These are phyloP conservation scores for Pyricularia sp. DNA, from an alignment of 2,329 filamentous ascomycete genomes.

Conservation along the genomic window DNA sequence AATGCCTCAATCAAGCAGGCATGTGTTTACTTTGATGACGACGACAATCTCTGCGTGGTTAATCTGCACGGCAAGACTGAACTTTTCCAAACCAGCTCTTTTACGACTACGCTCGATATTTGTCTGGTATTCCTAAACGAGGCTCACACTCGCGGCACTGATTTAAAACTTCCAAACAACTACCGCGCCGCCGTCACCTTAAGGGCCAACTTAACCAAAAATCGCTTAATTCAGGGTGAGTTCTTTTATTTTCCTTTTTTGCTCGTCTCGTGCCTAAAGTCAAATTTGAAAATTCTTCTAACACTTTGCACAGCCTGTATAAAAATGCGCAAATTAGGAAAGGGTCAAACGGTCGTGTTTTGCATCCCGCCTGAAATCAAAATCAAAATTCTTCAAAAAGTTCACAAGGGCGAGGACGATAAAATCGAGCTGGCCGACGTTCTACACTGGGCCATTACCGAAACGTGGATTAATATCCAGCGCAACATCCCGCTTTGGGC, in stretches of 20 bases:
- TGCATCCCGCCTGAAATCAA: constrained; percentile 46
- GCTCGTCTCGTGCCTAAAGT: too few relatives aligned
- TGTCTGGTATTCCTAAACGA: constrained; percentile 62
- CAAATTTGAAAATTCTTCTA: neutral
- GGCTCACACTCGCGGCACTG: constrained; percentile 56
- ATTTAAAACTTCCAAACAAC: constrained; percentile 44
- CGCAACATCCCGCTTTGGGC: constrained; percentile 46
- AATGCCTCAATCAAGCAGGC: constrained; percentile 21
- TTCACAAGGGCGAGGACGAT: constrained; percentile 3
- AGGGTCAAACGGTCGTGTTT: constrained; percentile 53
- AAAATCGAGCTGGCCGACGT: constrained; percentile 39
- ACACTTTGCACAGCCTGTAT: constrained; percentile 42
- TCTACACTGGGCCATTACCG: constrained; percentile 43
- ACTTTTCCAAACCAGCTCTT: constrained; percentile 44
- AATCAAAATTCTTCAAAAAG: constrained; percentile 29
- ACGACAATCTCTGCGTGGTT: constrained; percentile 41
- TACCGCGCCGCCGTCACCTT: constrained; percentile 57
- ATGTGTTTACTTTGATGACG: constrained; percentile 43
- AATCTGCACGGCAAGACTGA: constrained; percentile 33
- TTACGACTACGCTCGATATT: constrained; percentile 35
- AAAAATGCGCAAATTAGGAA: constrained; percentile 56
- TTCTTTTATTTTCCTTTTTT: neutral
- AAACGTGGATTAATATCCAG: constrained; percentile 29
- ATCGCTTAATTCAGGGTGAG: constrained; percentile 52
- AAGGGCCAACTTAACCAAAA: constrained; percentile 52